Base-by-base conservation (phyloP, 192 early-diverging fungal genomes). In the Backusella circina region DNA sequence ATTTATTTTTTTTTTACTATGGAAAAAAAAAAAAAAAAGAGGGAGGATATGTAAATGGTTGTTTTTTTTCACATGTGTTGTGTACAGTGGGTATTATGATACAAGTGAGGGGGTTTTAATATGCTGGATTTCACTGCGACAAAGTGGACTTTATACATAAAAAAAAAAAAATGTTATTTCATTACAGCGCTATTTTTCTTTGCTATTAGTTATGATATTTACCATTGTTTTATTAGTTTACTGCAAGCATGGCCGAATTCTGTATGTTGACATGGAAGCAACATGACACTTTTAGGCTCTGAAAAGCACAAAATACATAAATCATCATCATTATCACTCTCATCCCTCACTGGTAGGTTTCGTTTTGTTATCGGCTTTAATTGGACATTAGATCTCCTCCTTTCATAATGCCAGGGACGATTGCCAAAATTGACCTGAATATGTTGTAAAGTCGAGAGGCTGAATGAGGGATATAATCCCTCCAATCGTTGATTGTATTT, bases 391-490 rank as follows among this genome's bases (percentile, higher is more conserved):
- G 77, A 26, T 61, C 26, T 61, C 54, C 10, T 61, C 12, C 23
- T 21, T 76, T 67, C n/a, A 79, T 78, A 35, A 41, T 51, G 13
- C 85, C 85, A 77, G 65, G 84, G n/a, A 72, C 69, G 44, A 51
- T 78, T 77, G 26, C 94, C 94, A 91, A 95, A 95, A 28, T 83
- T 82, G 47, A 95, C 81, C 32, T 75, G 72, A 16, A 92, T 90
- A n/a, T 88, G 90, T 72, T 95, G 92, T 41, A 87, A 85, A 1
- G 87, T 88, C 13, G 94, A 90, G 33, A 95, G 82, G 15, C 91
- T 93, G 15, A 91, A 77, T 3, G 92, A 90, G 18, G 94, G 94
- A 71, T 83, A 94, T 83, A 82, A 76, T 28, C 85, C 86, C 13
- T 72, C n/a, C 37, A 54, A 61, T 9, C 35, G 30, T 16, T 37